Conservation (phyloP, 139 green algal species). For the Ettlia oleoabundans region DNA sequence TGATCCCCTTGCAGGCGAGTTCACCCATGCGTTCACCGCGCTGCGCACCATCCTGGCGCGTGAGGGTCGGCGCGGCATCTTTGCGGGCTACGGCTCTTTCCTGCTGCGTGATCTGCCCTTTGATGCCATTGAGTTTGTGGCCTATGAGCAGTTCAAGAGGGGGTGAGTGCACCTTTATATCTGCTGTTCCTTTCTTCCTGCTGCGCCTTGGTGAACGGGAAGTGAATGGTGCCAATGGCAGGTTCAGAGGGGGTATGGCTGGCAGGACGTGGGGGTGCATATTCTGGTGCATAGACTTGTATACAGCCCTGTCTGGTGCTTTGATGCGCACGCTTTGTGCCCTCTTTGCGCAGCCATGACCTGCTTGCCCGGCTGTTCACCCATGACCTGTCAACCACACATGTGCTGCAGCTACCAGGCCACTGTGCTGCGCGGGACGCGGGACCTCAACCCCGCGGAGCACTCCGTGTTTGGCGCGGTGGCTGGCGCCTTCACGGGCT, state of each 20-base stretch:
- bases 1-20: conserved; percentile 62
- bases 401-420: conserved; percentile 40
- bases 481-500: conserved; percentile 83
- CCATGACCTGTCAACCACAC: too few species aligned
- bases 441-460: conserved; percentile 74
- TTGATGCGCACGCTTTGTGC: too few species aligned
- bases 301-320: too few species aligned
- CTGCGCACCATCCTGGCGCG: conserved; percentile 75
- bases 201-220: too few species aligned
- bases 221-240: too few species aligned
- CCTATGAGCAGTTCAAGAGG: conserved; percentile 77
- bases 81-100: conserved; percentile 98
- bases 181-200: not conserved
- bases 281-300: too few species aligned
- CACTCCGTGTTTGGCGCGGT: conserved; percentile 74
- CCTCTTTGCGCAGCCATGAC: too few species aligned
- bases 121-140: conserved; percentile 97
- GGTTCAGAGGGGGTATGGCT: too few species aligned
- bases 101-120: conserved; percentile 97
- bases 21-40: conserved; percentile 59
- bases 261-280: too few species aligned
- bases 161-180: not conserved
- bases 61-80: conserved; percentile 86
- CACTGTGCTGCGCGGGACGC: conserved; percentile 32
- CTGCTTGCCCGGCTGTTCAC: too few species aligned